Conservation (phyloP, 805 yeast species). For the Saccharomycopsis sp. region DNA sequence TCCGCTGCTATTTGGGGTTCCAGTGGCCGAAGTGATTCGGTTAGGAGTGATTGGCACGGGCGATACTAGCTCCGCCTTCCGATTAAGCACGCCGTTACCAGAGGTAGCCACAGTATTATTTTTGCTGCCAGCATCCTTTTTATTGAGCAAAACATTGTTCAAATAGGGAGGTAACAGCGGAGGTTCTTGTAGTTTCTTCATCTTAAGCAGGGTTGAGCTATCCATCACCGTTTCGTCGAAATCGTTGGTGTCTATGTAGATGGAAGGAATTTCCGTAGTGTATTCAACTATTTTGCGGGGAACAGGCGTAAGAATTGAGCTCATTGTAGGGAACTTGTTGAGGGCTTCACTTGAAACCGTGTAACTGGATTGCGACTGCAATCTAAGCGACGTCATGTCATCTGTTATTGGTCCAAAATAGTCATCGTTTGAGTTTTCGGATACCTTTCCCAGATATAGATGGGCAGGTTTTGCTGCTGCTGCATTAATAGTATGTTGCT, state of each 20-base stretch:
- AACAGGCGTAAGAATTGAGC: slow-evolving; percentile 20
- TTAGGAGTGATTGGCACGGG: slow-evolving; percentile 53
- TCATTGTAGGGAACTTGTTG: slow-evolving; percentile 3
- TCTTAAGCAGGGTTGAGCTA: slow-evolving; percentile 30
- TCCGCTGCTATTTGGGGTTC: slow-evolving; percentile 94
- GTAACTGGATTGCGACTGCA: slow-evolving; percentile 8
- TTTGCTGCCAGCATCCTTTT: slow-evolving; percentile 30
- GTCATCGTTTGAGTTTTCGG: slow-evolving; percentile 67
- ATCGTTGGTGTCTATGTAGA: slow-evolving; percentile 31
- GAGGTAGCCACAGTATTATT: slow-evolving; percentile 23
- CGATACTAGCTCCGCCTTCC: neutral
- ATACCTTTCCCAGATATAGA: slow-evolving; percentile 57
- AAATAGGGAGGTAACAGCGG: slow-evolving; percentile 35
- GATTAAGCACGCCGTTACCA: neutral
- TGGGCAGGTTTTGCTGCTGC: slow-evolving; percentile 24
- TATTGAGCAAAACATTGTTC: slow-evolving; percentile 32
- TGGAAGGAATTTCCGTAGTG: slow-evolving; percentile 31
- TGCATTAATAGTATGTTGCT: slow-evolving; percentile 34
- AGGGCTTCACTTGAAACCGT: slow-evolving; percentile 13
- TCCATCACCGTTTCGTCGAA: slow-evolving; percentile 30
- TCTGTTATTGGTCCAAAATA: slow-evolving; percentile 20
- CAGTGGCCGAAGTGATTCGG: slow-evolving; percentile 48
- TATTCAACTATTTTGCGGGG: slow-evolving; percentile 23
- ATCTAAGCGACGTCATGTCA: slow-evolving; percentile 9
- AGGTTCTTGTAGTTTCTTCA: slow-evolving; percentile 24